Conservation (phyloP, 2,329 filamentous ascomycete species). For the Pseudomassariella vexata region DNA sequence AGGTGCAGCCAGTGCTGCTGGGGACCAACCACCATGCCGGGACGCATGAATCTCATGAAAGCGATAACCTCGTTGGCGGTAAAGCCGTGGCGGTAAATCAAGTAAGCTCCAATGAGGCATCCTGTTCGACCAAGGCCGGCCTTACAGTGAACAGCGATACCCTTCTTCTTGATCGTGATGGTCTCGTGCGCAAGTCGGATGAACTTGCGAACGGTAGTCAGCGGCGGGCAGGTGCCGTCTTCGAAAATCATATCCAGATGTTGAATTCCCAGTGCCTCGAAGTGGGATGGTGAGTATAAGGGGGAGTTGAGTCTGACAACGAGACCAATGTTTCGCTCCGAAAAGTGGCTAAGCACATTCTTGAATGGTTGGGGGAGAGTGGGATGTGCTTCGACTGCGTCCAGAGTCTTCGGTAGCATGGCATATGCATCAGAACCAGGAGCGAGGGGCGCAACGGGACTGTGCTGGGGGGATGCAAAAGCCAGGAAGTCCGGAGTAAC, state of each 20-base stretch:
- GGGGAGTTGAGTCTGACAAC: conserved; percentile 94
- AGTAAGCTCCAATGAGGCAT: conserved; percentile 92
- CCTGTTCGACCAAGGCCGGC: conserved; percentile 92
- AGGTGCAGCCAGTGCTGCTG: conserved; percentile 99
- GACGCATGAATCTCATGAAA: conserved; percentile 98
- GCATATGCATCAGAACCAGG: conserved; percentile 68
- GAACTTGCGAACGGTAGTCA: conserved; percentile 88
- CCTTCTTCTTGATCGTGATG: conserved; percentile 85
- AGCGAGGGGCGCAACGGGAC: conserved; percentile 66
- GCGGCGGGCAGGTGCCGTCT: conserved; percentile 88
- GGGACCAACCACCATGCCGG: conserved; percentile 96
- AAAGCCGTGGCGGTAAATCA: conserved; percentile 96
- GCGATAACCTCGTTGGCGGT: conserved; percentile 96
- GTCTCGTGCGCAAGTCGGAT: conserved; percentile 92
- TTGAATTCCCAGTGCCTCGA: conserved; percentile 88
- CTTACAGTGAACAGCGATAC: conserved; percentile 97
- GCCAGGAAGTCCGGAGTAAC: conserved; percentile 91
- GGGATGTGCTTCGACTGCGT: conserved; percentile 63
- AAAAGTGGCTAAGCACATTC: conserved; percentile 89
- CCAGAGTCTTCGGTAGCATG: conserved; percentile 68
- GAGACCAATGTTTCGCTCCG: conserved; percentile 79
- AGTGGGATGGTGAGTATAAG: conserved; percentile 94
- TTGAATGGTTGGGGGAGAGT: conserved; percentile 83
- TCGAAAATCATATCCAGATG: conserved; percentile 99
- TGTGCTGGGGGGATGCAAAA: conserved; percentile 89